Evolutionary conservation across 2,329 filamentous ascomycete species (phyloP).

Genomic region (Colletotrichum australisinense): DNA sequence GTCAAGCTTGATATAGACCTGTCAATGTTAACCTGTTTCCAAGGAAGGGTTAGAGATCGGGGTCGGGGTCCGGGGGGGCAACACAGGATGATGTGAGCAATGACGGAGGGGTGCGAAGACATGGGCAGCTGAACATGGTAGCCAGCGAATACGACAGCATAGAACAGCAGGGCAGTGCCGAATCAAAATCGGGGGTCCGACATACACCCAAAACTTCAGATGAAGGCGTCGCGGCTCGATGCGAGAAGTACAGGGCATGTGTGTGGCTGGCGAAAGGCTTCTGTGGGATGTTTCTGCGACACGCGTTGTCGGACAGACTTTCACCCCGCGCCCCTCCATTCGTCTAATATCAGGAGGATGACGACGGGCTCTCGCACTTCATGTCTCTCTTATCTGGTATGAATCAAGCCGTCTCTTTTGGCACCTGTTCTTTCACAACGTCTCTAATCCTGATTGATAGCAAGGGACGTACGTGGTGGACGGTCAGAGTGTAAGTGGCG

Average conservation of each 20-base stretch:
- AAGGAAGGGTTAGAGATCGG: neutral
- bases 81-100: neutral
- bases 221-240: neutral
- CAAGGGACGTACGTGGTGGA: too few species aligned
- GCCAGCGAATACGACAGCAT: slow-evolving; percentile 7
- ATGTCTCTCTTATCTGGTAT: neutral
- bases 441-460: neutral
- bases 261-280: neutral
- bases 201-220: neutral
- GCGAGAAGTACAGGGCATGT: too few species aligned
- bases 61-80: neutral
- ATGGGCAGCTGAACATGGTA: neutral
- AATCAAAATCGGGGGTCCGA: neutral
- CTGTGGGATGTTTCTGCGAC: neutral
- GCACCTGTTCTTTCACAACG: too few species aligned
- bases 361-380: neutral
- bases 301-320: neutral
- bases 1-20: neutral
- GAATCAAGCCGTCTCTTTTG: too few species aligned
- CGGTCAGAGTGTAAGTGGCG: neutral
- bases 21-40: neutral
- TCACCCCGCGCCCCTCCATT: neutral
- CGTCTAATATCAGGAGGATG: neutral
- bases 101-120: slow-evolving; percentile 10
- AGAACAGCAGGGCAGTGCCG: neutral